These are phyloP conservation scores for Mycena sanguinolenta DNA, from an alignment of 768 basidiomycete genomes.

Conservation along the genomic window DNA sequence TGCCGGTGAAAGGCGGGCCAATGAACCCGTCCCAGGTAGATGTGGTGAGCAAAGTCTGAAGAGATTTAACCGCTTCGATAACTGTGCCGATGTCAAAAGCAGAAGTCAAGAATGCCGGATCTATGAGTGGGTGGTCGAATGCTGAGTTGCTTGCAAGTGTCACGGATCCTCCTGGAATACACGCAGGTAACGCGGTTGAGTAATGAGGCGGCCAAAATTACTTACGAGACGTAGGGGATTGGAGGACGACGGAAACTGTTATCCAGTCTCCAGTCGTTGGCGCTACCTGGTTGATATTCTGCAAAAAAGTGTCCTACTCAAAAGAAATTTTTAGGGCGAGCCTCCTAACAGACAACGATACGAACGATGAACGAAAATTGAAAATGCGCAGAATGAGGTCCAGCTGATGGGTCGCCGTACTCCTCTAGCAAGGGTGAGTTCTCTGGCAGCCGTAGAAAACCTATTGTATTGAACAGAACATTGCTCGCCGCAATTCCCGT, in stretches of 20 bases:
- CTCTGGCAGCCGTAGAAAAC: slow-evolving; percentile 14
- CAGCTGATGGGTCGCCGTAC: slow-evolving; percentile 25
- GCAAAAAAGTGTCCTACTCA: slow-evolving; percentile 22
- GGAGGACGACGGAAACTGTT: slow-evolving; percentile 16
- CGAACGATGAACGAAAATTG: slow-evolving; percentile 25
- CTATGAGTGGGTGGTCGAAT: slow-evolving; percentile 27
- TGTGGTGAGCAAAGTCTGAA: slow-evolving; percentile 15
- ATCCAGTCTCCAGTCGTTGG: slow-evolving; percentile 31
- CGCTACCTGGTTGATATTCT: slow-evolving; percentile 6
- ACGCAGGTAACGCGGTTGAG: not conserved
- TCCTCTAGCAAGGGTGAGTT: not conserved
- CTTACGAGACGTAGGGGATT: slow-evolving; percentile 27
- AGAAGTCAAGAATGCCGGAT: slow-evolving; percentile 26
- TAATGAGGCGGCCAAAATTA: not conserved
- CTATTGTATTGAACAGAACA: slow-evolving; percentile 26
- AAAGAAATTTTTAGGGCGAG: not conserved
- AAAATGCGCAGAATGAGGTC: slow-evolving; percentile 23
- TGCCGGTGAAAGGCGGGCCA: slow-evolving; percentile 11
- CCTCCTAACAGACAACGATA: not conserved
- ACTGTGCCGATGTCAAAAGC: slow-evolving; percentile 28
- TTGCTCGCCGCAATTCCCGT: slow-evolving; percentile 26
- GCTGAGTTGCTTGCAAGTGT: slow-evolving; percentile 16
- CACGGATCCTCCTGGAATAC: slow-evolving; percentile 12
- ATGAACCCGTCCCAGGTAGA: slow-evolving; percentile 17
- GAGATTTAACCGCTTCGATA: slow-evolving; percentile 11